Conservation (phyloP, 441 rosid species). For the Raphanus hybrid region DNA sequence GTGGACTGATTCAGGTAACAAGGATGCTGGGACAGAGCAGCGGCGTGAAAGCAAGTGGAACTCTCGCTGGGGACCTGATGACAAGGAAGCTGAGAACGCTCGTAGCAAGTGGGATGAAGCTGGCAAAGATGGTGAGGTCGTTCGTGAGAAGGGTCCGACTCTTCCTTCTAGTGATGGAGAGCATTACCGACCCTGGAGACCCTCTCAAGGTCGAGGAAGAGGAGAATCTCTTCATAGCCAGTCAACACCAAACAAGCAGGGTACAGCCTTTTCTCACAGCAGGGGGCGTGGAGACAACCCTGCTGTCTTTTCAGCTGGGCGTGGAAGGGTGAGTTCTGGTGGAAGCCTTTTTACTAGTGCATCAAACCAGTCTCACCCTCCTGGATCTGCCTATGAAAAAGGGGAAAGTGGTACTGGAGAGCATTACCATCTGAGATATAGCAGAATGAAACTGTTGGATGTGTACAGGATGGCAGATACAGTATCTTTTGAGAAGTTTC, state of each 20-base stretch:
- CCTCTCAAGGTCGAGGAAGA: constrained; percentile 79
- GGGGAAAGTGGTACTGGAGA: constrained; percentile 65
- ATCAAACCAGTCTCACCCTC: constrained; percentile 53
- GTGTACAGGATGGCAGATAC: constrained; percentile 71
- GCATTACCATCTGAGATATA: constrained; percentile 60
- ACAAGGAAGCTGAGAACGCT: constrained; percentile 62
- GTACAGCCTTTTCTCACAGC: constrained; percentile 61
- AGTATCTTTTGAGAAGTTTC: constrained; percentile 46
- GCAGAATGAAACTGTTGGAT: constrained; percentile 80
- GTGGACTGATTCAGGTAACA: constrained; percentile 79
- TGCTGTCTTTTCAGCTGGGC: constrained; percentile 65
- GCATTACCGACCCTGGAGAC: constrained; percentile 86
- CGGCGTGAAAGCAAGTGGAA: constrained; percentile 99
- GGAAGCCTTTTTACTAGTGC: constrained; percentile 55
- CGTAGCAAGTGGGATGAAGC: constrained; percentile 70
- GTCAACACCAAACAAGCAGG: constrained; percentile 69
- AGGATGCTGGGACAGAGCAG: constrained; percentile 76
- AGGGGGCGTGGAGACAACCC: constrained; percentile 77
- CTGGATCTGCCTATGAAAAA: constrained; percentile 53
- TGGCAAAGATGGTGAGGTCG: constrained; percentile 71
- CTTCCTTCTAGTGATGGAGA: constrained; percentile 72
- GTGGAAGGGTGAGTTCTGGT: constrained; percentile 62
- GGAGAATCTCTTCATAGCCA: constrained; percentile 77
- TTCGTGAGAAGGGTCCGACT: constrained; percentile 64
- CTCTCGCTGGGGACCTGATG: constrained; percentile 97